phyloP scores from a whole-genome alignment of 2,329 filamentous ascomycete genomes.

The Fusarium chlamydosporum region DNA sequence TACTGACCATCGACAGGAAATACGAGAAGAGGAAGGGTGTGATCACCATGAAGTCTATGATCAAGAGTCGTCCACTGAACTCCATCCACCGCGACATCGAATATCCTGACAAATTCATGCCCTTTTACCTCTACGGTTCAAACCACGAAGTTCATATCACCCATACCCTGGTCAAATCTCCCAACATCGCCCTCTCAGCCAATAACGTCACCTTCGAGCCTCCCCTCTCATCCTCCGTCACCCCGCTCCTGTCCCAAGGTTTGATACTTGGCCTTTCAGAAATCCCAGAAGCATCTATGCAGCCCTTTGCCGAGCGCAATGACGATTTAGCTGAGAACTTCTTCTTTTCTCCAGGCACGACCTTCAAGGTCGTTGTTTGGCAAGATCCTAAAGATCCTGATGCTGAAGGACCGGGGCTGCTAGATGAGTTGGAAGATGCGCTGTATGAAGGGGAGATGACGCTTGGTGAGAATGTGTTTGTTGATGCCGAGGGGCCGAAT shows the following conservation, averaged over 20 bases:
- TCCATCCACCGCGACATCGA: constrained; percentile 52
- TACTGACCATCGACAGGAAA: constrained; percentile 12
- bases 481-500: constrained; percentile 45
- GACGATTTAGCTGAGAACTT: constrained; percentile 23
- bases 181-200: constrained; percentile 58
- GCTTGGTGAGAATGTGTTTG: constrained; percentile 37
- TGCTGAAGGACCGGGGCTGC: constrained; percentile 19
- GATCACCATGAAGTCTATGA: constrained; percentile 42
- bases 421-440: background rate
- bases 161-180: constrained; percentile 60
- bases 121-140: constrained; percentile 62
- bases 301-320: constrained; percentile 54
- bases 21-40: constrained; percentile 46
- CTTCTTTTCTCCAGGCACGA: constrained; percentile 23
- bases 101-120: constrained; percentile 58
- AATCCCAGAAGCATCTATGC: constrained; percentile 56
- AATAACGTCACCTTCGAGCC: constrained; percentile 35
- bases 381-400: constrained; percentile 23
- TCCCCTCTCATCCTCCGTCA: constrained; percentile 23
- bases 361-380: constrained; percentile 33
- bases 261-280: constrained; percentile 53
- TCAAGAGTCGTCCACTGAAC: constrained; percentile 57
- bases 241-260: constrained; percentile 24
- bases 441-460: constrained; percentile 30
- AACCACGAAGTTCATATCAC: constrained; percentile 57